Base-by-base conservation (phyloP, 768 basidiomycete genomes). In the Suillus subluteus region DNA sequence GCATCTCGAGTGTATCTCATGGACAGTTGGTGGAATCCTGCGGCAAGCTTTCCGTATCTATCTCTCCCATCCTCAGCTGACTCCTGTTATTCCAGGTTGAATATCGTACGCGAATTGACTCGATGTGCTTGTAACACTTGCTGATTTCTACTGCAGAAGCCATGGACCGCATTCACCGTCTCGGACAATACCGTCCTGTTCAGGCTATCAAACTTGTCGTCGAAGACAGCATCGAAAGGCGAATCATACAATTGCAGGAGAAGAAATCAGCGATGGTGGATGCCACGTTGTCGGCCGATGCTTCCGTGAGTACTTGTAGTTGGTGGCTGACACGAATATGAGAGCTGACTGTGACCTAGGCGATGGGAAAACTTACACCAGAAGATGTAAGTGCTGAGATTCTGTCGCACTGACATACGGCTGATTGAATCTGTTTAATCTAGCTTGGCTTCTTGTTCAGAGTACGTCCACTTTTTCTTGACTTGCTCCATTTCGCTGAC, bases 11-110 rank as follows among this genome's bases (percentile, higher is more conserved):
- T 98, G 23, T 97, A 95, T 78, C 86, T 98, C 73, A 97, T 98
- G 95, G 97, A 97, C 75, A 93, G 91, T 70, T 97, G 95, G 95
- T 97, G 96, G 96, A 99, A 99, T 75, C 96, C 96, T 8, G 95
- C 95, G n/a, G 93, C 91, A 62, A 79, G 65, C 78, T 73, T 23
- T 16, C 16, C 54, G 65, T 66, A 62, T 23, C 38, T 54, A 41
- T 9, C 16, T 56, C 68, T 23, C 67, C 63, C 30, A 50, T 30
- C 62, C 16, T 50, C 48, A 21, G n/a, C 35, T 64, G 13, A 50
- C 40, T 23, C 21, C 26, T 58, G 30, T 8, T 40, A 16, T 41
- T 26, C 30, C 62, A 87, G 86, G 90, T 93, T 63, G 92, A 93
- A 80, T 94, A 85, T 73, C 91, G 92, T 93, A 76, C 80, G 92